These are phyloP conservation scores for Aspergillus tanneri DNA, from an alignment of 2,329 filamentous ascomycete genomes.

Conservation along the genomic window DNA sequence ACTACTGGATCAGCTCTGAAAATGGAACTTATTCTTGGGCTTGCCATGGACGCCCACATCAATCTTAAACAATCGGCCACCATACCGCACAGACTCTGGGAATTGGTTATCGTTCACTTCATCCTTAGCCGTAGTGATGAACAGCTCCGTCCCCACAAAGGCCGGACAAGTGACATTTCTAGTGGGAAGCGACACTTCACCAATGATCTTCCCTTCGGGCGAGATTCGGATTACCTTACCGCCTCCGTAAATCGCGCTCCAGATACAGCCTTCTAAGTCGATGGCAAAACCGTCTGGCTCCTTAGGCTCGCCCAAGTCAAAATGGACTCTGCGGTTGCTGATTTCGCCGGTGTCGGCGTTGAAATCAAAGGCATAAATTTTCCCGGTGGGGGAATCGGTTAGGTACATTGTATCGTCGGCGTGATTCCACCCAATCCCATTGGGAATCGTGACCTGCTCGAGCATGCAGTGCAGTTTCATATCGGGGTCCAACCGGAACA, in stretches of 20 bases:
- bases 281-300: conserved; percentile 81
- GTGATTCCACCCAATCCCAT: conserved; percentile 77
- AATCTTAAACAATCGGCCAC: conserved; percentile 72
- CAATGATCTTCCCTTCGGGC: conserved; percentile 67
- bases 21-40: conserved; percentile 63
- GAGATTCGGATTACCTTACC: conserved; percentile 72
- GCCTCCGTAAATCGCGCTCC: conserved; percentile 83
- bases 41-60: conserved; percentile 71
- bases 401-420: conserved; percentile 75
- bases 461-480: conserved; percentile 61
- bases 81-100: conserved; percentile 61
- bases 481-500: conserved; percentile 69
- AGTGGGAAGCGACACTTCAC: conserved; percentile 74
- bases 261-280: conserved; percentile 81
- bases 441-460: conserved; percentile 72
- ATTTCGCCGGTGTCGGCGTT: conserved; percentile 62
- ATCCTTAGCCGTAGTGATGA: conserved; percentile 77
- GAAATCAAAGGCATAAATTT: conserved; percentile 75
- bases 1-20: conserved; percentile 28
- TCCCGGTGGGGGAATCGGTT: conserved; percentile 71
- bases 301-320: conserved; percentile 63
- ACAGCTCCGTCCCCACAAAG: conserved; percentile 71
- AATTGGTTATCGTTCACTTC: conserved; percentile 60
- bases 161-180: conserved; percentile 76
- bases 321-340: conserved; percentile 69